Base-by-base conservation (phyloP, 257 asterid genomes). In the Schizonepeta tenuifolia region DNA sequence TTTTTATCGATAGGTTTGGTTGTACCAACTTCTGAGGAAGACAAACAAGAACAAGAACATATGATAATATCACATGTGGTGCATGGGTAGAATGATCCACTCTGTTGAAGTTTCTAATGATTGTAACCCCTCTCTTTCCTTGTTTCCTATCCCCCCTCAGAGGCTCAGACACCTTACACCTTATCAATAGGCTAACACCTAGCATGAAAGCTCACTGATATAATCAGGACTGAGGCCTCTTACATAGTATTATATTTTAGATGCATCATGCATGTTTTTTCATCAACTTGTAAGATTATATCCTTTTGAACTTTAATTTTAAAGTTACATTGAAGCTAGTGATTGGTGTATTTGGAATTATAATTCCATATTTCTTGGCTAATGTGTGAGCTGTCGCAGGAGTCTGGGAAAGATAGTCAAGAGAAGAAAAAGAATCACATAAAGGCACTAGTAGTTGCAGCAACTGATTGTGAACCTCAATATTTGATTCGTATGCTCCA, bases 401-500 rank as follows among this genome's bases (percentile, higher is more conserved):
- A 95, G 86, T 95, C 96, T 80, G 98, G 99, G 38, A 92, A 88
- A 82, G 96, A 90, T 78, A 86, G 98, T 78, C 96, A 88, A 79
- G 96, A 86, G 67, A 95, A 95, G 85, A 95, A 88, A 81, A 95
- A 92, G 90, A 87, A 84, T 76, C 89, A 82, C 81, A 92, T 95
- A 79, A 92, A 88, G 83, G 89, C 82, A 53, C 83, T 95, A 58
- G 86, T 95, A 49, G 97, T 92, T 73, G 99, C 98, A 46, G 97
- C 99, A 46, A 90, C 91, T 75, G 98, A 92, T 82, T 88, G 97
- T 79, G 99, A 95, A 85, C 98, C 98, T 79, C 96, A 83, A 63
- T 95, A 87, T 84, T 79, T 95, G 89, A 90, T 92, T 78, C 96
- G 99, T 75, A 85, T 92, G 72, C 98, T 95, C 81, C 97, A 95